These are phyloP conservation scores for Penicillium alfredii DNA, from an alignment of 495 filamentous ascomycete species.

Conservation along the genomic window DNA sequence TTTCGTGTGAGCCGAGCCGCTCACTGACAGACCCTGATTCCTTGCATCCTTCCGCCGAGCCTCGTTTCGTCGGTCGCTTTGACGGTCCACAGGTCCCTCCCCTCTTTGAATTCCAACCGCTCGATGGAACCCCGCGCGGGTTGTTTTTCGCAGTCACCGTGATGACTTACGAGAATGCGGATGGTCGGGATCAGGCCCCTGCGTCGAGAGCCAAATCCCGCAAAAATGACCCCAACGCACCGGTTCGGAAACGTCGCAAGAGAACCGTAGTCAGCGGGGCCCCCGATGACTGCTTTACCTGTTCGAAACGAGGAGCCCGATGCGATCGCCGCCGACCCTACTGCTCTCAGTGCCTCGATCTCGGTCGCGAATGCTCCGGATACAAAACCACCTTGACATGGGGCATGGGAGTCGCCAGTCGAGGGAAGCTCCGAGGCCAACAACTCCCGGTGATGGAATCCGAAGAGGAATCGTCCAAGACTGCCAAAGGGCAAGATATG, in stretches of 20 bases:
- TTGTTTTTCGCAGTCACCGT: constrained; percentile 4
- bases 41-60: too few species aligned
- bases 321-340: constrained; percentile 93
- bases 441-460: constrained; percentile 66
- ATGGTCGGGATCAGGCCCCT: constrained; percentile 6
- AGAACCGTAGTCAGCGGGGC: constrained; percentile 85
- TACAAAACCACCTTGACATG: constrained; percentile 98
- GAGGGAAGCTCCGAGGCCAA: constrained; percentile 88
- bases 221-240: constrained; percentile 21
- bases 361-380: constrained; percentile 88
- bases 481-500: constrained; percentile 12
- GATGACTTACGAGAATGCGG: constrained; percentile 16
- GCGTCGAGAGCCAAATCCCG: constrained; percentile 24
- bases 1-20: too few species aligned
- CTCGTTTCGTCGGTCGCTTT: too few species aligned
- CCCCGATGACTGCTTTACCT: constrained; percentile 93
- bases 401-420: constrained; percentile 94
- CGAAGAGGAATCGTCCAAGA: constrained; percentile 12
- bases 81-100: too few species aligned
- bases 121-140: constrained; percentile 15
- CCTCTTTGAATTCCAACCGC: too few species aligned
- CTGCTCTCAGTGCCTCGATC: constrained; percentile 88
- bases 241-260: constrained; percentile 70
- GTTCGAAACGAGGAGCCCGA: constrained; percentile 70
- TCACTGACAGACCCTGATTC: too few species aligned